phyloP scores from a whole-genome alignment of 2,329 filamentous ascomycete genomes.

The Hymenoscyphus repandus region DNA sequence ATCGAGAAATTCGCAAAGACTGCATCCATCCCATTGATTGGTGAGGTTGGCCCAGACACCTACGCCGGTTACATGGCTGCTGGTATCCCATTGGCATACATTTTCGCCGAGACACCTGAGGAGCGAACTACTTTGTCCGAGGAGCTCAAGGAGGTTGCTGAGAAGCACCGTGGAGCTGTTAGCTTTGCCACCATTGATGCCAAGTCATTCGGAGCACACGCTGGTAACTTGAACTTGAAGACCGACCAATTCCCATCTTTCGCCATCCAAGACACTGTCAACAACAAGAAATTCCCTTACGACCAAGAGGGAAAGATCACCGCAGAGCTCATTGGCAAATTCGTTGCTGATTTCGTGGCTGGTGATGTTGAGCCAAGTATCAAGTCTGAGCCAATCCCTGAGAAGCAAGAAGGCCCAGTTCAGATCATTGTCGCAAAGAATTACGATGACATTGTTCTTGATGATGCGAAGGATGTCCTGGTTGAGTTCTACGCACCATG shows the following conservation, averaged over 20 bases:
- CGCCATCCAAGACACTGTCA: conserved; percentile 90
- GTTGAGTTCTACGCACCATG: conserved; percentile 98
- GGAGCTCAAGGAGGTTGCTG: conserved; percentile 76
- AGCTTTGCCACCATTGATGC: conserved; percentile 99
- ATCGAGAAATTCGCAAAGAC: conserved; percentile 82
- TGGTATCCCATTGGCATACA: conserved; percentile 90
- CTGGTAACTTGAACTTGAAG: conserved; percentile 94
- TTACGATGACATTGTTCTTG: conserved; percentile 86
- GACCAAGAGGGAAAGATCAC: conserved; percentile 78
- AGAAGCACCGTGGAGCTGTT: conserved; percentile 88
- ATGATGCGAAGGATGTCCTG: conserved; percentile 94
- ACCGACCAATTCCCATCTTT: conserved; percentile 94
- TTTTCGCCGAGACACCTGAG: conserved; percentile 89
- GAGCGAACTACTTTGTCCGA: conserved; percentile 77
- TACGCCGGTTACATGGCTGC: conserved; percentile 93
- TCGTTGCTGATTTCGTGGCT: conserved; percentile 77
- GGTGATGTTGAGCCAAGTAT: conserved; percentile 94
- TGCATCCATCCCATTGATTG: conserved; percentile 81
- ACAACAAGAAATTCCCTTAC: conserved; percentile 97
- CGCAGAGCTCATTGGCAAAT: conserved; percentile 62
- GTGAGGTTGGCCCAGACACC: conserved; percentile 94
- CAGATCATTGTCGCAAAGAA: conserved; percentile 86
- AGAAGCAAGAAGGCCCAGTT: conserved; percentile 86
- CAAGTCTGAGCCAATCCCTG: conserved; percentile 96
- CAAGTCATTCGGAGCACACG: conserved; percentile 88